Evolutionary conservation across 1,284 basidiomycete species (phyloP).

Genomic region (Cutaneotrichosporon cavernicola): DNA sequence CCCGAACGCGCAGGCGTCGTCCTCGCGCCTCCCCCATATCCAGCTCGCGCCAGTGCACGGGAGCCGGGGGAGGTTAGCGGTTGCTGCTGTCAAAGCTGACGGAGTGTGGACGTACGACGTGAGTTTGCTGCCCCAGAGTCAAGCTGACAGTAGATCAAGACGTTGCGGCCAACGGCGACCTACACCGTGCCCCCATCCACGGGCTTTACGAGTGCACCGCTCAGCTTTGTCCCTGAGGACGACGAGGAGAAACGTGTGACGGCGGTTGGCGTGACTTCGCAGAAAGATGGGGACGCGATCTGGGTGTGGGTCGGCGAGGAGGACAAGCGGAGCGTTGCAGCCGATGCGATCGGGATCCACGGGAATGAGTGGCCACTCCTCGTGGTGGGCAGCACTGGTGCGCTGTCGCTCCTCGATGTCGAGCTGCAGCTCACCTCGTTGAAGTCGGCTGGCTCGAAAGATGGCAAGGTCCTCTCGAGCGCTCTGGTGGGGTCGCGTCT

Average conservation of each 20-base stretch:
- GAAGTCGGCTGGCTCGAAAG: constrained; percentile 12
- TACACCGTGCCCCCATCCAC: constrained; percentile 51
- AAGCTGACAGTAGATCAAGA: constrained; percentile 38
- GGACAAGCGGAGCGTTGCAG: constrained; percentile 26
- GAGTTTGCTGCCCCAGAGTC: constrained; percentile 21
- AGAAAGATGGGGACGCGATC: constrained; percentile 33
- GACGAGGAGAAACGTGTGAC: constrained; percentile 32
- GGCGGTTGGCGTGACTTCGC: constrained; percentile 34
- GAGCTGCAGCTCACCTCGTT: constrained; percentile 13
- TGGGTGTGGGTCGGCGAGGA: constrained; percentile 50
- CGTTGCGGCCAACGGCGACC: constrained; percentile 46
- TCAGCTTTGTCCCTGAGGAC: constrained; percentile 34
- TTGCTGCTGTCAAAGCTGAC: constrained; percentile 52
- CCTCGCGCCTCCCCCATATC: constrained; percentile 42
- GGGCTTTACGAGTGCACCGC: constrained; percentile 40
- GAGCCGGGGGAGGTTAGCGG: constrained; percentile 37
- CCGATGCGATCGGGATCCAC: constrained; percentile 19
- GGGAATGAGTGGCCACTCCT: constrained; percentile 21
- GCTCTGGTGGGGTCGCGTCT: constrained; percentile 15
- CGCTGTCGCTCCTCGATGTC: constrained; percentile 12
- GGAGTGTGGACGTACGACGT: constrained; percentile 54
- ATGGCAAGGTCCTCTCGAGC: constrained; percentile 12
- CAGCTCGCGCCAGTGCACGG: constrained; percentile 42
- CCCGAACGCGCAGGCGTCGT: constrained; percentile 40
- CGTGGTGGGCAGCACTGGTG: constrained; percentile 16